Percentiles rank a stretch among this genome's conserved stretches.
These are phyloP conservation scores for Multifurca ochricompacta DNA, from an alignment of 768 basidiomycete genomes.

Conservation along the genomic window DNA sequence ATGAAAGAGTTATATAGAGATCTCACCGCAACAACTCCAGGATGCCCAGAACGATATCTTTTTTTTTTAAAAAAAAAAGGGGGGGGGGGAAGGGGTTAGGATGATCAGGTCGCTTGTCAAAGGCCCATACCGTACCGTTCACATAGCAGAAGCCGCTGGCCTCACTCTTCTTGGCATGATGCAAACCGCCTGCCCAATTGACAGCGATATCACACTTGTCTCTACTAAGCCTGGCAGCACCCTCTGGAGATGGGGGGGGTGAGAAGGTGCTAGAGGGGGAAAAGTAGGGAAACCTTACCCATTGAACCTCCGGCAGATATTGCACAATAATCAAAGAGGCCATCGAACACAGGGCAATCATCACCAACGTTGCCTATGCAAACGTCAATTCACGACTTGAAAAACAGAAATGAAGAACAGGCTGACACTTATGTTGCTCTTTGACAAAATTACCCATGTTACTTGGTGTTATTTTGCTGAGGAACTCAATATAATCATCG, in stretches of 20 bases:
- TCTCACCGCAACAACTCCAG: slow-evolving; percentile 80
- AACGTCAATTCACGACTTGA: neutral
- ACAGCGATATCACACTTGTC: slow-evolving; percentile 99
- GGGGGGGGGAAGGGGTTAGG: neutral
- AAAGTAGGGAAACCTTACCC: slow-evolving; percentile 52
- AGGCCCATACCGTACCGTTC: slow-evolving; percentile 63
- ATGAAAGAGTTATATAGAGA: too few relatives aligned
- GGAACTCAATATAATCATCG: slow-evolving; percentile 98
- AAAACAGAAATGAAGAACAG: neutral
- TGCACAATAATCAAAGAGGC: slow-evolving; percentile 96
- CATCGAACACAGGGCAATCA: slow-evolving; percentile 98
- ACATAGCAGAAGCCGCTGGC: slow-evolving; percentile 99
- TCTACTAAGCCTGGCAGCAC: slow-evolving; percentile 87
- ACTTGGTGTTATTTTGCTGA: slow-evolving; percentile 86
- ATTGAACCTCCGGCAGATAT: slow-evolving; percentile 99
- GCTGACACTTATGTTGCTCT: slow-evolving; percentile 91
- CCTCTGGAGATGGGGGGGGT: slow-evolving; percentile 50
- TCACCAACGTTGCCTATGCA: slow-evolving; percentile 89
- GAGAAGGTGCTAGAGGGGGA: neutral
- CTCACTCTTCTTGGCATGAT: slow-evolving; percentile 99
- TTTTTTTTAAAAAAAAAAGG: too few relatives aligned
- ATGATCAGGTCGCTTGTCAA: neutral
- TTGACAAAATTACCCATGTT: slow-evolving; percentile 92
- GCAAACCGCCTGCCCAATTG: slow-evolving; percentile 98
- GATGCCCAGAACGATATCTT: slow-evolving; percentile 98